A percentile compares a stretch with the other conserved stretches of the same genome.
These are phyloP conservation scores for Candida tetrigidarum DNA, from an alignment of 1,139 yeast species.

Conservation along the genomic window DNA sequence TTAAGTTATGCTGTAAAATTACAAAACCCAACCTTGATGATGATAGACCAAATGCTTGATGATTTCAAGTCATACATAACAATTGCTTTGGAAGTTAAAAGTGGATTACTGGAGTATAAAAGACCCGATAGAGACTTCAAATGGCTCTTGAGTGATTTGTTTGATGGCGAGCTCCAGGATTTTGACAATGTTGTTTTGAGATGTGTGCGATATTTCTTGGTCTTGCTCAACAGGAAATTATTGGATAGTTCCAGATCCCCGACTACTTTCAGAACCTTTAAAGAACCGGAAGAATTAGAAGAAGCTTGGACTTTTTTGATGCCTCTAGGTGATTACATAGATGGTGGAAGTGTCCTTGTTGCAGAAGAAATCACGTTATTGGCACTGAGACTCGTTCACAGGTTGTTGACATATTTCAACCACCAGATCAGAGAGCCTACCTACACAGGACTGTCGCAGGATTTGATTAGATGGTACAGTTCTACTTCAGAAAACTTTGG, in stretches of 20 bases:
- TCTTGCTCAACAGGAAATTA: conserved; percentile 73
- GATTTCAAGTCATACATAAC: conserved; percentile 81
- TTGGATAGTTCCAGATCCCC: conserved; percentile 73
- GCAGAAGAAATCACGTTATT: conserved; percentile 76
- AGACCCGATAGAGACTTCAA: conserved; percentile 64
- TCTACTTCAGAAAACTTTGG: conserved; percentile 85
- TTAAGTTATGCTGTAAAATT: conserved; percentile 78
- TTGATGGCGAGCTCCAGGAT: conserved; percentile 57
- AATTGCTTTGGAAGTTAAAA: conserved; percentile 77
- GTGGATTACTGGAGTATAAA: conserved; percentile 65
- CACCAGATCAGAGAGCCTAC: conserved; percentile 74
- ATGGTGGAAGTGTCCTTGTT: conserved; percentile 84
- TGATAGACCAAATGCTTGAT: conserved; percentile 92
- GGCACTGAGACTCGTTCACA: conserved; percentile 67
- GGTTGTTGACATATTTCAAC: conserved; percentile 72
- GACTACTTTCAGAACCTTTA: conserved; percentile 76
- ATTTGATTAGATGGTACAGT: conserved; percentile 79
- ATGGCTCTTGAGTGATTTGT: conserved; percentile 74
- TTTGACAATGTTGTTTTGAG: conserved; percentile 76
- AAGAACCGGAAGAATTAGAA: conserved; percentile 89
- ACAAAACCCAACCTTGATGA: conserved; percentile 89
- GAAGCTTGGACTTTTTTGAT: conserved; percentile 77
- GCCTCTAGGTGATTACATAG: conserved; percentile 71
- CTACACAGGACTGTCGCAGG: conserved; percentile 46
- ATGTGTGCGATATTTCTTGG: conserved; percentile 75